Evolutionary conservation across 768 basidiomycete genomes (phyloP).

Genomic region (Neoboletus brunneissimus): DNA sequence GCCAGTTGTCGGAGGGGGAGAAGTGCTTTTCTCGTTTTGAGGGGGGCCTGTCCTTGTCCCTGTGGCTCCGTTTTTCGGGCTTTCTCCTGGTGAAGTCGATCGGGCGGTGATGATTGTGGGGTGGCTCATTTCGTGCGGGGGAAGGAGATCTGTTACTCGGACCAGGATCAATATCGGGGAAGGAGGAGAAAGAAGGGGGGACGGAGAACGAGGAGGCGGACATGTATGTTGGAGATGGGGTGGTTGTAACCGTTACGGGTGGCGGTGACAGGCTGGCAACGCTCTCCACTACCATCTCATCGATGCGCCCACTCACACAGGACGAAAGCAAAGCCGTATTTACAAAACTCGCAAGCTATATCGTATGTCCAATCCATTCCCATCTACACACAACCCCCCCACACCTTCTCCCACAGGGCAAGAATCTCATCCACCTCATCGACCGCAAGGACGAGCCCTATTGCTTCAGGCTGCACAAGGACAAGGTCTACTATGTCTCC

Average conservation of each 20-base stretch:
- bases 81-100: slow-evolving; percentile 19
- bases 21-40: slow-evolving; percentile 32
- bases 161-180: slow-evolving; percentile 57
- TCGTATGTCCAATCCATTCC: slow-evolving; percentile 49
- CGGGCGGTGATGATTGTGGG: slow-evolving; percentile 9
- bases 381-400: not conserved
- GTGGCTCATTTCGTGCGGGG: slow-evolving; percentile 14
- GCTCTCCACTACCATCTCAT: not conserved
- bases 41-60: slow-evolving; percentile 30
- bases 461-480: slow-evolving; percentile 93
- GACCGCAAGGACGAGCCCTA: slow-evolving; percentile 93
- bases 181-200: slow-evolving; percentile 65
- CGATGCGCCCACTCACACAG: slow-evolving; percentile 93
- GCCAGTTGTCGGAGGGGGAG: slow-evolving; percentile 27
- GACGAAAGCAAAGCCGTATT: slow-evolving; percentile 97
- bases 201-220: slow-evolving; percentile 56
- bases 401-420: slow-evolving; percentile 56
- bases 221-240: slow-evolving; percentile 28
- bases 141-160: slow-evolving; percentile 32
- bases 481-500: slow-evolving; percentile 95
- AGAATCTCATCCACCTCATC: slow-evolving; percentile 92
- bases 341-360: slow-evolving; percentile 95
- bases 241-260: slow-evolving; percentile 2
- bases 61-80: slow-evolving; percentile 21
- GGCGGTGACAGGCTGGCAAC: not conserved